Conservation (phyloP, 1,139 yeast genomes). For the Yamadazyma diddensiae region DNA sequence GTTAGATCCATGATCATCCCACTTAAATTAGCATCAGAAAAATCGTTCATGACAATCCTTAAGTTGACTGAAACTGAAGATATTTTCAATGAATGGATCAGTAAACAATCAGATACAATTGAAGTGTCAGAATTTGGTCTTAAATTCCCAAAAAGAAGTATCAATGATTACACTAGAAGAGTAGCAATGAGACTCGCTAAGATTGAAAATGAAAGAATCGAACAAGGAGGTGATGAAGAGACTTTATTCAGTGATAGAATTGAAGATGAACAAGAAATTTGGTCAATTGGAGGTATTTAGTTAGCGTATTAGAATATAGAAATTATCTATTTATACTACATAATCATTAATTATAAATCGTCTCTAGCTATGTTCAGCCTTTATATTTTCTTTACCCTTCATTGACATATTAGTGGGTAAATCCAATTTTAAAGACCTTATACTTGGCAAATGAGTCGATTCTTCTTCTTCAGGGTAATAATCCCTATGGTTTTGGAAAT, state of each 20-base stretch:
- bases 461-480: conserved; percentile 8
- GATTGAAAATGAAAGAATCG: conserved; percentile 82
- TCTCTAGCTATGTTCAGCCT: not conserved
- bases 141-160: conserved; percentile 64
- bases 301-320: too few relatives aligned
- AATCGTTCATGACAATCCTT: conserved; percentile 76
- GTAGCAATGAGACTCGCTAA: conserved; percentile 80
- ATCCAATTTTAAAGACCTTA: conserved; percentile 49
- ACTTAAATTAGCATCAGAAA: conserved; percentile 90
- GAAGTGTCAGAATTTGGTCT: conserved; percentile 41
- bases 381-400: conserved; percentile 8
- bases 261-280: conserved; percentile 83
- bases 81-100: conserved; percentile 67
- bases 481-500: conserved; percentile 11
- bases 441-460: conserved; percentile 36
- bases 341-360: not conserved
- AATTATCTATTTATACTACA: too few relatives aligned
- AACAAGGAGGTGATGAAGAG: conserved; percentile 89
- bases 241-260: conserved; percentile 78
- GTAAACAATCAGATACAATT: conserved; percentile 21
- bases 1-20: conserved; percentile 87
- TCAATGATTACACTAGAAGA: conserved; percentile 84
- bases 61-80: conserved; percentile 68
- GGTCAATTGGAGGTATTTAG: conserved; percentile 80
- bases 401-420: conserved; percentile 41